Evolutionary conservation across 2,329 filamentous ascomycete genomes (phyloP), one percentile per base, ranked within the genome.

Genomic region (Coccinonectria pachysandricola): DNA sequence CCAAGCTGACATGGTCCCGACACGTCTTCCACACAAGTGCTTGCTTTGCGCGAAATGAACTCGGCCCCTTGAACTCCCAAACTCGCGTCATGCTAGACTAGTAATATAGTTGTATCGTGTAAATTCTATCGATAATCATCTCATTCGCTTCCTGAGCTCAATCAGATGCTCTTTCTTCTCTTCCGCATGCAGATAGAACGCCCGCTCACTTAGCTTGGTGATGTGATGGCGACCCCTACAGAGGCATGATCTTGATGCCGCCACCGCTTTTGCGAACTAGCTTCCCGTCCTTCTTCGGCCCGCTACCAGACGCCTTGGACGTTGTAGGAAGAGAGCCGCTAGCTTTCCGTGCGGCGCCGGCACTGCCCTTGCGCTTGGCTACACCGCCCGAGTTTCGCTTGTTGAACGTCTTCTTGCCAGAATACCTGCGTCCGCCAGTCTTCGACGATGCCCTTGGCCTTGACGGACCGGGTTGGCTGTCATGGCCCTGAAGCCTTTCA

Each of bases 171-270:
- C n/a, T n/a, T n/a, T n/a, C n/a, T n/a, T n/a, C n/a, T n/a, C n/a
- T n/a, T n/a, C n/a, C n/a, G n/a, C n/a, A n/a, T n/a, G n/a, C n/a
- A n/a, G n/a, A n/a, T n/a, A n/a, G n/a, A n/a, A n/a, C n/a, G n/a
- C n/a, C n/a, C n/a, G n/a, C n/a, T n/a, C n/a, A n/a, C n/a, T n/a
- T n/a, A n/a, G n/a, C n/a, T n/a, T n/a, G n/a, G n/a, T n/a, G n/a
- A n/a, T n/a, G n/a, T n/a, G n/a, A n/a, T n/a, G n/a, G n/a, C n/a
- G n/a, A n/a, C n/a, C n/a, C n/a, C n/a, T n/a, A 59, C 24, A 54
- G 23, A 9, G 57, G 55, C 56, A 60, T 60, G 23, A 56, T 22
- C 10, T 50, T 54, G 26, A 62, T 60, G 9, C 45, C 45, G 5
- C 51, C 46, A 3, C 46, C 43, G 12, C 46, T 45, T 38, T 53